Conservation (phyloP, 2,329 filamentous ascomycete genomes). For the Cercospora beticola region DNA sequence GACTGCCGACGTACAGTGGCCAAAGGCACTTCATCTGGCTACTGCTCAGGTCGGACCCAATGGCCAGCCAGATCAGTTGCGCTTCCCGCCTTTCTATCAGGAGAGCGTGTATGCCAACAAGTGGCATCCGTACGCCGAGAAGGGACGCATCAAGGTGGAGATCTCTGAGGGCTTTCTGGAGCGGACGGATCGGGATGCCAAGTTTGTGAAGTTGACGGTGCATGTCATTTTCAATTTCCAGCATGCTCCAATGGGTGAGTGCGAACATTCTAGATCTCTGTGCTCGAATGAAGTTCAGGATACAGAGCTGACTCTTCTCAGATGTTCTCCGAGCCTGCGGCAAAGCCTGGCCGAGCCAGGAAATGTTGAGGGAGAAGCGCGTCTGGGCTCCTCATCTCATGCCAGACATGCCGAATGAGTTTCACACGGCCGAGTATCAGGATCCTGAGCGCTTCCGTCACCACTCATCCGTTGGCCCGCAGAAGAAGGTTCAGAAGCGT, state of each 20-base stretch:
- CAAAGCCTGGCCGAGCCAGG: conserved; percentile 77
- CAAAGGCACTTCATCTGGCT: conserved; percentile 37
- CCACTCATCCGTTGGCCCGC: background rate
- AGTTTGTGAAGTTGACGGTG: conserved; percentile 67
- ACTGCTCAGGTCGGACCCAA: conserved; percentile 3
- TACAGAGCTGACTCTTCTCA: conserved; percentile 36
- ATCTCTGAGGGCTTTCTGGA: conserved; percentile 67
- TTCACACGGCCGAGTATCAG: background rate
- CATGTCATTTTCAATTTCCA: conserved; percentile 79
- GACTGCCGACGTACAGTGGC: conserved; percentile 55
- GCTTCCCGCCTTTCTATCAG: conserved; percentile 70
- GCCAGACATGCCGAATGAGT: background rate
- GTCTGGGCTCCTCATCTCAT: conserved; percentile 1
- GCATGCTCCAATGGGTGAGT: conserved; percentile 73
- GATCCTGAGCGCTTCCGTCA: conserved; percentile 6
- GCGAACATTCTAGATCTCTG: background rate
- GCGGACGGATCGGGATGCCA: background rate
- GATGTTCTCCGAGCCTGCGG: conserved; percentile 70
- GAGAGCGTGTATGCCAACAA: conserved; percentile 67
- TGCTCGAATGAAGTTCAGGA: no score
- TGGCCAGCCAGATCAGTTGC: conserved; percentile 52
- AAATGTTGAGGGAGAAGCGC: conserved; percentile 19
- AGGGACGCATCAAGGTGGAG: conserved; percentile 73
- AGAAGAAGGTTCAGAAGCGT: background rate
- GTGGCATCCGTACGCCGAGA: conserved; percentile 69